These are phyloP conservation scores for Cichorium intybus DNA, from an alignment of 140 eudicot species.

Conservation along the genomic window DNA sequence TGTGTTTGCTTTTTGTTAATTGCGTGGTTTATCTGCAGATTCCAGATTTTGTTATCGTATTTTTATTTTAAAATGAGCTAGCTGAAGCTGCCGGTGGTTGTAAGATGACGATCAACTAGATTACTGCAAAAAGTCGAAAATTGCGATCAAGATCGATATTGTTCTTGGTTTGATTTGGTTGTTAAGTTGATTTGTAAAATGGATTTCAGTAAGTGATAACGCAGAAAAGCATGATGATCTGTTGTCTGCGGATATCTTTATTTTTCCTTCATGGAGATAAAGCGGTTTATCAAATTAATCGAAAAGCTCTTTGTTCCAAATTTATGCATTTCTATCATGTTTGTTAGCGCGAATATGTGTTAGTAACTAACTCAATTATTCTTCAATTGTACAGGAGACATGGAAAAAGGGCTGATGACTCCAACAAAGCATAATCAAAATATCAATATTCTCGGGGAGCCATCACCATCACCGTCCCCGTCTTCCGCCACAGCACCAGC, in stretches of 20 bases:
- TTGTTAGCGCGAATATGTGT: background rate
- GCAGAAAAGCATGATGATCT: background rate
- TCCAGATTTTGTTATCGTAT: background rate
- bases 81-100: background rate
- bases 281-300: background rate
- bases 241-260: background rate
- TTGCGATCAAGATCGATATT: background rate
- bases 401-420: constrained; percentile 47
- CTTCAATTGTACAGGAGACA: constrained; percentile 24
- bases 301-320: background rate
- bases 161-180: background rate
- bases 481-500: constrained; percentile 85
- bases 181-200: background rate
- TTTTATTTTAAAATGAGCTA: background rate
- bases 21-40: constrained; percentile 1
- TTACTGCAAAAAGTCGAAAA: background rate
- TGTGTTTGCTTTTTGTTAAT: background rate
- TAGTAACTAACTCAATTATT: constrained; percentile 6
- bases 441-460: constrained; percentile 33
- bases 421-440: constrained; percentile 27
- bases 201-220: constrained; percentile 1
- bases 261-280: background rate
- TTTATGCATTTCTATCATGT: background rate
- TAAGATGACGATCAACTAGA: constrained; percentile 15
- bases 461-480: constrained; percentile 68